Evolutionary conservation across 345 rosid genomes (phyloP), one percentile per base, ranked within the genome.

Genomic region (Moringa oleifera): DNA sequence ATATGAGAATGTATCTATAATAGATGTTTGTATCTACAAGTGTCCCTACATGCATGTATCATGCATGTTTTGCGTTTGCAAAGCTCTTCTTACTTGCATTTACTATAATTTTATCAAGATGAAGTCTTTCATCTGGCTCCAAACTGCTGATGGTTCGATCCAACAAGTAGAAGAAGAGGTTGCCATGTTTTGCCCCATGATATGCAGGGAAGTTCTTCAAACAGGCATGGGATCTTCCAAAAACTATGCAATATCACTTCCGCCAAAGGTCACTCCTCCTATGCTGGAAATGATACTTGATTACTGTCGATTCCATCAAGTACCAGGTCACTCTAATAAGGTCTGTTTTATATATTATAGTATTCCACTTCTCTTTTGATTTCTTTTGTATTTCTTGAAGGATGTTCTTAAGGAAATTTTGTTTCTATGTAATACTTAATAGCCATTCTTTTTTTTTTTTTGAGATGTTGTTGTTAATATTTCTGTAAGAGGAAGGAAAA

Each of bases 111-210:
- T 66, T 61, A 25, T 23, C 13, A 52, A 77, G 88, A 81, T 85
- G 88, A 83, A 83, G 71, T 79, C 91, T 11, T 85, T 75, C 63
- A 71, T 85, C 55, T 85, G 91, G 91, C 81, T 83, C 25, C 88
- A 83, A 73, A 85, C 91, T 58, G 76, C 77, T 54, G 88, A 85
- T 75, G 86, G 88, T 37, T 83, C 86, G 53, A 79, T 81, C 71
- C 91, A 85, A 58, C 91, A 83, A 83, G 86, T 85, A 19, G 91
- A 85, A 71, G 80, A 85, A 69, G 91, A 83, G 75, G 91, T 83
- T 65, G 91, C 91, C 67, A 85, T 81, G 86, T 85, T 81, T 70
- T 83, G 88, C 72, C 88, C 91, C 51, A 68, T 83, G 80, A 85
- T 85, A 69, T 79, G 88, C 59, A 77, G 64, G 54, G 86, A 85